Conservation (phyloP, 192 early-diverging fungal genomes). For the Phycomyces nitens region DNA sequence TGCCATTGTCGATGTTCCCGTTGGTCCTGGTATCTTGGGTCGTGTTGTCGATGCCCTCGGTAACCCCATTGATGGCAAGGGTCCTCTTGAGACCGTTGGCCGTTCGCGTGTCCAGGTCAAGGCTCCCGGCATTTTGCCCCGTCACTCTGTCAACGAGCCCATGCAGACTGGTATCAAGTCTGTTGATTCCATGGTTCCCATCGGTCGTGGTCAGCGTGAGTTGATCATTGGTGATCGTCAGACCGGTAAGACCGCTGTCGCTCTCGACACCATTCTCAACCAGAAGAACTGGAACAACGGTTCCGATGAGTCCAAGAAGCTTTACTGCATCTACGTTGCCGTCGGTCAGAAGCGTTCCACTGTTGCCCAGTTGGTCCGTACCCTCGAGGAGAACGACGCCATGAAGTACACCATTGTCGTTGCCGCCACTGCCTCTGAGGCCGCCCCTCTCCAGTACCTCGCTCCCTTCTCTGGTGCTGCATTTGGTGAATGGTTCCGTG, state of each 20-base stretch:
- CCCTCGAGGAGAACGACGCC: constrained; percentile 95
- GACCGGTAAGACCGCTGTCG: constrained; percentile 98
- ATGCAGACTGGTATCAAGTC: constrained; percentile 99
- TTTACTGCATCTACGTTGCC: constrained; percentile 99
- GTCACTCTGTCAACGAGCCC: constrained; percentile 97
- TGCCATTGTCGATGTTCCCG: constrained; percentile 96
- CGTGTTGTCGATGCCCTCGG: constrained; percentile 98
- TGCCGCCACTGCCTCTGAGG: constrained; percentile 98
- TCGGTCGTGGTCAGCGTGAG: constrained; percentile 99
- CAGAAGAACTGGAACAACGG: constrained; percentile 98
- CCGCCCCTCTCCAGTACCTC: constrained; percentile 96
- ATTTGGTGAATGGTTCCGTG: constrained; percentile 98
- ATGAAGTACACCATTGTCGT: constrained; percentile 98
- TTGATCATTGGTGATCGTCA: constrained; percentile 99
- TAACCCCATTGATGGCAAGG: constrained; percentile 99
- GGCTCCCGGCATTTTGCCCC: constrained; percentile 98
- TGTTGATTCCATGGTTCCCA: constrained; percentile 99
- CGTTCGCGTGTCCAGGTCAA: constrained; percentile 96
- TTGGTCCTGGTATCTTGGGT: constrained; percentile 85
- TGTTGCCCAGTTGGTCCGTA: constrained; percentile 97
- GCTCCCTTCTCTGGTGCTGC: constrained; percentile 98
- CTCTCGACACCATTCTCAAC: constrained; percentile 98
- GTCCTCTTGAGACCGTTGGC: constrained; percentile 80
- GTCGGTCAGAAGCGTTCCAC: constrained; percentile 99
- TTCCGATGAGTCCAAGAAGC: constrained; percentile 93